Conservation (phyloP, 148 eudicot genomes). For the Pharnaceum exiguum region DNA sequence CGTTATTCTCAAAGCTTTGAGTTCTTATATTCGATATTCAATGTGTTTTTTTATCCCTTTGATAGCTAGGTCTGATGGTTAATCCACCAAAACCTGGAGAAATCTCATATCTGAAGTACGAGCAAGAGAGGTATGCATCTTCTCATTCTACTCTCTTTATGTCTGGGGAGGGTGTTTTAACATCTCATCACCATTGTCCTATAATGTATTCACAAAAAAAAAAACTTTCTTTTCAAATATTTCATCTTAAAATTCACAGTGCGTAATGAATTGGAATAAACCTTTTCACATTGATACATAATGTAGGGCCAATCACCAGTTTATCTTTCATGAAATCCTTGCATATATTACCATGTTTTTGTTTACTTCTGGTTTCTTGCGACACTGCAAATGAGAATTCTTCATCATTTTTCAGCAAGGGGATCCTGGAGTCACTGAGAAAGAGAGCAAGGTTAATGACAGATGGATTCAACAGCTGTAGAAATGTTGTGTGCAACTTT, state of each 20-base stretch:
- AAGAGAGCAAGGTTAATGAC: conserved; percentile 93
- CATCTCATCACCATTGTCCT: too few species aligned
- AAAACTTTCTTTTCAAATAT: too few species aligned
- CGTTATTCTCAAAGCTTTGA: background rate
- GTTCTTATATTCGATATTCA: background rate
- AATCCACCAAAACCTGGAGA: conserved; percentile 93
- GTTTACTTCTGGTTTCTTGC: background rate
- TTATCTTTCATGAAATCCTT: too few species aligned
- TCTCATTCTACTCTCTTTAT: background rate
- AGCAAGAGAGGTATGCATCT: conserved; percentile 67
- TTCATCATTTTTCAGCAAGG: conserved; percentile 60
- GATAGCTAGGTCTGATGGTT: conserved; percentile 91
- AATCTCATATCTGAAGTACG: conserved; percentile 63
- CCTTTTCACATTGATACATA: too few species aligned
- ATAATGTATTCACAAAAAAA: too few species aligned
- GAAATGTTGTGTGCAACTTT: conserved; percentile 92
- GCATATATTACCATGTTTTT: too few species aligned
- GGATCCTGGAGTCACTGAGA: conserved; percentile 82
- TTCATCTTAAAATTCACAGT: too few species aligned
- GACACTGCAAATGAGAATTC: background rate
- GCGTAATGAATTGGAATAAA: too few species aligned
- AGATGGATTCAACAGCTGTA: conserved; percentile 97
- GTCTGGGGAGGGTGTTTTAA: background rate
- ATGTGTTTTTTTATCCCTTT: conserved; percentile 11
- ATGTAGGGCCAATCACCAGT: too few species aligned